Conservation (phyloP, 352 stramenopile species). For the Halophytophthora polymorphica region DNA sequence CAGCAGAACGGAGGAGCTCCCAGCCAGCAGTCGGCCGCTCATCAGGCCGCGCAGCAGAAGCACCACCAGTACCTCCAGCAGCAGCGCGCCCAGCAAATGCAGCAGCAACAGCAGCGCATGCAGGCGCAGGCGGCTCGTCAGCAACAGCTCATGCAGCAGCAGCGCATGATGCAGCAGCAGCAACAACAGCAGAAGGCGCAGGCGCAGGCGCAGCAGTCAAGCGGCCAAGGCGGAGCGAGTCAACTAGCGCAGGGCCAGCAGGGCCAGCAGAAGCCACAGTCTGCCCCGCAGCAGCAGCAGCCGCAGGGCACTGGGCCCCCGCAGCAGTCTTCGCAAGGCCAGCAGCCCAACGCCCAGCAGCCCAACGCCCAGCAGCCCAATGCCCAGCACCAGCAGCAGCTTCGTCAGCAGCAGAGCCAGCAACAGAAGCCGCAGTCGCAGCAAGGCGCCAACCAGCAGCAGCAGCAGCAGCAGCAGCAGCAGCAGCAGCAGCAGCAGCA, state of each 20-base stretch:
- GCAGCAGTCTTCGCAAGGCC: conserved; percentile 19
- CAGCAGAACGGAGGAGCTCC: no score
- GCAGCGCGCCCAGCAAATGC: conserved; percentile 48
- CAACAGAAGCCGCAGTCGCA: conserved; percentile 19
- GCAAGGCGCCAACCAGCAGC: conserved; percentile 10
- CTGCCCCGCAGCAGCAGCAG: conserved; percentile 26
- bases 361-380: conserved; percentile 24
- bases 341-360: conserved; percentile 23
- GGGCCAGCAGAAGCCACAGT: conserved; percentile 29
- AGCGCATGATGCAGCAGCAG: conserved; percentile 41
- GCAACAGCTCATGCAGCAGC: conserved; percentile 22
- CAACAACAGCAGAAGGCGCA: conserved; percentile 41
- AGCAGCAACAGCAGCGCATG: conserved; percentile 56
- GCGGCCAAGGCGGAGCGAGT: no score
- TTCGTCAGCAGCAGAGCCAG: conserved; percentile 19
- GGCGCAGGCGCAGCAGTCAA: conserved; percentile 29
- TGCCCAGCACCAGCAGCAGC: conserved; percentile 24
- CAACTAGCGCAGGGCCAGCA: no score
- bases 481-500: conserved; percentile 24
- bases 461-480: conserved; percentile 13
- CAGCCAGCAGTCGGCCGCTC: conserved; percentile 12
- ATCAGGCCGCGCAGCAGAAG: conserved; percentile 41
- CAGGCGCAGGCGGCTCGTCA: conserved; percentile 32
- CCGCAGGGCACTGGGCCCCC: conserved; percentile 20
- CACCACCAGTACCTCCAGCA: conserved; percentile 50